Base-by-base conservation (phyloP, 163 green algal genomes). In the Chloromonas sp. region DNA sequence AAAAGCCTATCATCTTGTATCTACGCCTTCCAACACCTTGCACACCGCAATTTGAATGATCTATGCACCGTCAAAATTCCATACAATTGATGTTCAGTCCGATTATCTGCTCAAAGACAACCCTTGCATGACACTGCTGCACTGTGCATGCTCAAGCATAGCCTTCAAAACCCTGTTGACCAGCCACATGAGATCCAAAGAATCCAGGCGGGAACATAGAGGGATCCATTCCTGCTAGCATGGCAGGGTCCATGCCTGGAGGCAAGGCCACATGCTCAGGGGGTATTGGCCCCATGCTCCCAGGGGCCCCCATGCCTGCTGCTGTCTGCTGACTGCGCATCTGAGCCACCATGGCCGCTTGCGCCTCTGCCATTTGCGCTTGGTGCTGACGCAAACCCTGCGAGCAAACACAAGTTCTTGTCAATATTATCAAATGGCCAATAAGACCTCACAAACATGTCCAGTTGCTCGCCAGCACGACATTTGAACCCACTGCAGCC, bases 361-460 rank as follows among this genome's bases (percentile, higher is more conserved):
- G 86, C 15, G 86, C 86, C 13, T 81, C 59, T 36, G 83, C 83
- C 86, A 89, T 89, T 36, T 89, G 83, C 2, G 79, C 58, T 70
- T 86, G 85, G 79, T 87, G 85, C 60, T 85, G 86, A 60, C 85
- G 83, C 83, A 89, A 80, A 15, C 66, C 70, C 86, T 89, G 86
- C 36, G 36, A 1, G 58, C 60, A 58, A 2, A 8, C 60, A 14
- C 58, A 74, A 58, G 58, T 61, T n/a, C 76, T 2, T 36, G 3
- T 59, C n/a, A 74, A 81, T 2, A 11, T 58, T 3, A 2, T 0
- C 59, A 62, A 61, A 14, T 8, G 13, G n/a, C 15, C 70, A 81
- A 58, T n/a, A 1, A 61, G 1, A 61, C 78, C 36, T 14, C n/a
- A n/a, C 57, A 57, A 78, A 82, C n/a, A 36, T 36, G 36, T 36